Conservation (phyloP, 116 monocot genomes). For the Phalaenopsis hybrid region DNA sequence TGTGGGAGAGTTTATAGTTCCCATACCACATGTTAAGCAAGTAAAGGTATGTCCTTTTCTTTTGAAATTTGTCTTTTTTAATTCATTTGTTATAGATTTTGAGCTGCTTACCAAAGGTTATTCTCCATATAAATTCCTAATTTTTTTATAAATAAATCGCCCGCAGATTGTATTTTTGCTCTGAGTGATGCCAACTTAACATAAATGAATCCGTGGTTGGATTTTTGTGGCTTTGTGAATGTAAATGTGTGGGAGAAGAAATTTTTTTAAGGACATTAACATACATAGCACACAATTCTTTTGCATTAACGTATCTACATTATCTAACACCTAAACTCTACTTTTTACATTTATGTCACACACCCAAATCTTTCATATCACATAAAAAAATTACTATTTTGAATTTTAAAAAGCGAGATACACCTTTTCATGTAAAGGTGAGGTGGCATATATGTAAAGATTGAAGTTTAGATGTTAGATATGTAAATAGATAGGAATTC, state of each 20-base stretch:
- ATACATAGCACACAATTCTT: too few species aligned
- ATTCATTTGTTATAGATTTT: background rate
- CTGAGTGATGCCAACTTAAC: background rate
- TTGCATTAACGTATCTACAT: too few species aligned
- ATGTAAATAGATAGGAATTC: too few species aligned
- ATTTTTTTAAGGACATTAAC: too few species aligned
- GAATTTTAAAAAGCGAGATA: too few species aligned
- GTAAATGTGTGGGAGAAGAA: background rate
- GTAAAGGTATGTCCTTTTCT: slow-evolving; percentile 32
- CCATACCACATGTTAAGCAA: slow-evolving; percentile 61
- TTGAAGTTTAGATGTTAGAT: too few species aligned
- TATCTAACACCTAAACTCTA: too few species aligned
- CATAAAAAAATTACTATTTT: too few species aligned
- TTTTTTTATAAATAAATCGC: background rate
- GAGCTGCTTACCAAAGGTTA: background rate
- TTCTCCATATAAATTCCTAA: background rate
- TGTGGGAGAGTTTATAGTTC: slow-evolving; percentile 62
- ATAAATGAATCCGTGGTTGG: background rate
- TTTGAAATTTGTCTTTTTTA: background rate
- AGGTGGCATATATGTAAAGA: too few species aligned
- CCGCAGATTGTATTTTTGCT: background rate
- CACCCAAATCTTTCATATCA: too few species aligned
- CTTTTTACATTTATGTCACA: too few species aligned
- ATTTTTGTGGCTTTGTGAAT: background rate
- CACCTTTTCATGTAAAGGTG: too few species aligned